Base-by-base conservation (phyloP, 306 rosid genomes). In the Carpinus fangiana region DNA sequence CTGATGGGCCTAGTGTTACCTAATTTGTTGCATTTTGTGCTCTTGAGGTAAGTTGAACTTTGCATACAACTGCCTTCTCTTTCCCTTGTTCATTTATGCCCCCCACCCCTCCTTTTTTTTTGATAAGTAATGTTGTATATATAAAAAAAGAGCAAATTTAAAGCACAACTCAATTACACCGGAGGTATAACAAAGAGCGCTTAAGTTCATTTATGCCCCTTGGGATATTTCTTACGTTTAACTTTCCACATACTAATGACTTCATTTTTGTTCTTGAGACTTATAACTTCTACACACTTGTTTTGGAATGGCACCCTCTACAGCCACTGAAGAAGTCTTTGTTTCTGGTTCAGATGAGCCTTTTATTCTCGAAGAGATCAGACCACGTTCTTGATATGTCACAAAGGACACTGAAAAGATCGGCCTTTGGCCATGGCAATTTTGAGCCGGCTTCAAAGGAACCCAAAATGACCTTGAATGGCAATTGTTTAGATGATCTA, bases 301-400 rank as follows among this genome's bases (percentile, higher is more conserved):
- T 31, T 62, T 34, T 62, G n/a, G 20, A 62, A 62, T 62, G 69
- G 69, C 45, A 62, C 20, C 45, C 69, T 62, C 69, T 62, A 7
- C 7, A 14, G 69, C 69, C 31, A 62, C 16, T 13, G 45, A 31
- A 45, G 31, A 62, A 62, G 16, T 20, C 69, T 62, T 31, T 3
- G 11, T 62, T 62, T 17, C 69, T 12, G n/a, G 38, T 31, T 62
- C 69, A 62, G 45, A 31, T 17, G 41, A 62, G 69, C 41, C 18
- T 8, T 31, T 31, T 62, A 28, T 62, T 31, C 43, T 14, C 10
- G 17, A 31, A 62, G 41, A 62, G 45, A 21, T 31, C n/a, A 62
- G 69, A 31, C 69, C 28, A 31, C 4, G 12, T 13, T 62, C 10
- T 62, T 31, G 69, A 62, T 9, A 34, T 62, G 69, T 28, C 41